Evolutionary conservation across 1,139 yeast species (phyloP), one percentile per base, ranked within the genome.

Genomic region (Debaryomycetaceae sp.): DNA sequence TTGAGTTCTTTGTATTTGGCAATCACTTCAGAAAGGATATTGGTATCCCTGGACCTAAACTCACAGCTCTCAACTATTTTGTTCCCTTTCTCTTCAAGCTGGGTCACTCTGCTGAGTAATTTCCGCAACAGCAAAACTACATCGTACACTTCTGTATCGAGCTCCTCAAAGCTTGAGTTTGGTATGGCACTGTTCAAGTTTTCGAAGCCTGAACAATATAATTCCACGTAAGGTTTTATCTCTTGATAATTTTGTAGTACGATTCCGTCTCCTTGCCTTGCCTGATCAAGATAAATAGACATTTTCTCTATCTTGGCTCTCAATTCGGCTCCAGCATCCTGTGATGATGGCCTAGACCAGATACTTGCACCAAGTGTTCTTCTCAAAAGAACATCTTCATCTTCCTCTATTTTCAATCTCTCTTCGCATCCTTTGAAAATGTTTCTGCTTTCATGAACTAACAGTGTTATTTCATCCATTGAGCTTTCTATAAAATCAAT

Each of bases 201-300:
- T 1, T 66, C 66, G 37, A 65, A 68, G 0, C 77, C 74, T 1
- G 74, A 73, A 27, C 72, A 65, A 45, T 81, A 69, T 0, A 82
- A 58, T 17, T 66, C 65, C 34, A 87, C 54, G 14, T 62, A 59
- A 0, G 72, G 69, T 46, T 66, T 71, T 38, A 83, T 66, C 8
- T 72, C 72, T 1, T 57, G 51, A 47, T 76, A 77, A 48, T 78
- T 78, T 6, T 61, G 58, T 8, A 65, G 56, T 0, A 86, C 76
- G 4, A 71, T 59, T 3, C 62, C 63, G 59, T 90, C 96, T 4
- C 95, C 87, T 3, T 65, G 57, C 33, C 68, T 66, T 1, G 96
- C 95, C 49, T 82, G 81, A 2, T 57, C 55, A 17, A 86, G 59
- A 55, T 84, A 86, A 5, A 60, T 62, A 34, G 67, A 67, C 62